Evolutionary conservation across 768 basidiomycete genomes (phyloP), one percentile per base, ranked within the genome.

Genomic region (Asterophora parasitica): DNA sequence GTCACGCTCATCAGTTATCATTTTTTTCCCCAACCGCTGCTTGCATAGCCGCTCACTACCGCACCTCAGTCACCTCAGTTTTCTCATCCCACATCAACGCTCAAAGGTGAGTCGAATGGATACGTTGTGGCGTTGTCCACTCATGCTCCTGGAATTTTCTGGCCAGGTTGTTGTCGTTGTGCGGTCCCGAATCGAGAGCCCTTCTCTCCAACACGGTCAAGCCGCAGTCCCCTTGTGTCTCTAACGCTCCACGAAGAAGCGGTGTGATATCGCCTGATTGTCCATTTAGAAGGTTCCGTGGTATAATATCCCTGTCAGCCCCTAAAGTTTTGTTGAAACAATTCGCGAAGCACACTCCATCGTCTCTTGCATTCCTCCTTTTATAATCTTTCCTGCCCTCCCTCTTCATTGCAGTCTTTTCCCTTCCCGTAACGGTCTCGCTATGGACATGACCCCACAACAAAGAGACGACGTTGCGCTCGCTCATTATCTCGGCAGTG

Each of bases 361-460:
- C 39, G 46, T 42, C 36, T 51, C 23, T 51, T 44, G 49, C 44
- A 23, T 37, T n/a, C 23, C 20, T 30, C 39, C 10, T 20, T 17
- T 42, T 17, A 19, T 28, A 51, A 46, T 32, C 37, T 36, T 38
- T 36, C n/a, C 28, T 33, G 13, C 9, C 13, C 37, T 27, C 46
- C 16, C 13, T 16, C 37, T 27, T 48, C 17, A 30, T 17, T 28
- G 13, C 28, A 31, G 27, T 23, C 31, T 36, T 3, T 33, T 42
- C 15, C 35, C 32, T 27, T 33, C 31, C 33, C n/a, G 33, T 36
- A 57, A 51, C 52, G 50, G 54, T 33, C 33, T 48, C 43, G 47
- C 30, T 44, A 51, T 57, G 37, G 52, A 57, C 16, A 43, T 49
- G 30, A 51, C 55, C 16, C 55, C 55, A 10, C 55, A 45, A 10